These are phyloP conservation scores for Scleroderma citrinum DNA, from an alignment of 768 basidiomycete genomes.

Conservation along the genomic window DNA sequence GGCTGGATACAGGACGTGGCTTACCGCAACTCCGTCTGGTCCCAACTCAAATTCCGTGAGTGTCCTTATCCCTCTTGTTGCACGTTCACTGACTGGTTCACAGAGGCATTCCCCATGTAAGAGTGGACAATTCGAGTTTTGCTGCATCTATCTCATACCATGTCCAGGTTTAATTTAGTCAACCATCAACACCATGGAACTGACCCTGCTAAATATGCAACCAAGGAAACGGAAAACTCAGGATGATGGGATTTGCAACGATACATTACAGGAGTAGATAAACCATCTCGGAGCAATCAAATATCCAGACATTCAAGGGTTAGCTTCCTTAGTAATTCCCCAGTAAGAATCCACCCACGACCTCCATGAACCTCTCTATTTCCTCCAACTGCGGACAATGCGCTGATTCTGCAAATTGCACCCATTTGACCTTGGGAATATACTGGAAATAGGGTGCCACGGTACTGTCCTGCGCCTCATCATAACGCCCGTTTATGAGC, in stretches of 20 bases:
- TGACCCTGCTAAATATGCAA: slow-evolving; percentile 75
- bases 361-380: slow-evolving; percentile 28
- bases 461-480: slow-evolving; percentile 29
- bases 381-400: slow-evolving; percentile 35
- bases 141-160: slow-evolving; percentile 7
- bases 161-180: slow-evolving; percentile 88
- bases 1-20: slow-evolving; percentile 85
- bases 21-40: slow-evolving; percentile 82
- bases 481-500: slow-evolving; percentile 33
- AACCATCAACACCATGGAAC: slow-evolving; percentile 86
- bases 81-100: slow-evolving; percentile 9
- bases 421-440: slow-evolving; percentile 32
- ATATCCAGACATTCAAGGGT: not conserved
- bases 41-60: slow-evolving; percentile 89
- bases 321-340: slow-evolving; percentile 1
- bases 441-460: slow-evolving; percentile 29
- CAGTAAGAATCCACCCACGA: slow-evolving; percentile 27
- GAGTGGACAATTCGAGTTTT: slow-evolving; percentile 15
- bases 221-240: slow-evolving; percentile 24
- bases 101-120: slow-evolving; percentile 75
- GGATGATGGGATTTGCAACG: slow-evolving; percentile 11
- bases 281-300: not conserved
- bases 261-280: not conserved
- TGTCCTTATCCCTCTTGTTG: slow-evolving; percentile 10
- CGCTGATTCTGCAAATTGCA: slow-evolving; percentile 32